Base-by-base conservation (phyloP, 495 filamentous ascomycete genomes). In the Pseudotulostoma volvatum region DNA sequence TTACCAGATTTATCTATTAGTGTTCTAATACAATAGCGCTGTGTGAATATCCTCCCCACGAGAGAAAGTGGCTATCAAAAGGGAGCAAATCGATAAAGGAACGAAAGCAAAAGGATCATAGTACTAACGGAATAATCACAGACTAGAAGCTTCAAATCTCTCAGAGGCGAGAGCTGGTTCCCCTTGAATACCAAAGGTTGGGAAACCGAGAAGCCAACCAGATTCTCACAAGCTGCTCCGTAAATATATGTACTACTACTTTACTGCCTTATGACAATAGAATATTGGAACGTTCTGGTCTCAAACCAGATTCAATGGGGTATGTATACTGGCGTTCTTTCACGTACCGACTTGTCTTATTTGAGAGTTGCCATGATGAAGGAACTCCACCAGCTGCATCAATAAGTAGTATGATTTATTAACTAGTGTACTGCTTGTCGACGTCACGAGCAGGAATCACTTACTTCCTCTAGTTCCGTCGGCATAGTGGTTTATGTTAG, bases 91-190 rank as follows among this genome's bases (percentile, higher is more conserved):
- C 23, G 11, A 11, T 5, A 28, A 28, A 11, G 5, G 11, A 28
- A 28, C 11, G 11, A 5, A 28, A 28, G 11, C 23, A 28, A 28
- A 28, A 28, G 5, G 11, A 28, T 5, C 11, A 28, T n/a, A 11
- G 23, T 11, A 28, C 73, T 54, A 63, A 87, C 84, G 20, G 71
- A 62, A 49, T 86, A 76, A 52, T 96, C 88, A 46, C 71, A 73
- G 16, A 88, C 72, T 15, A 96, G 57, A n/a, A 93, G 68, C 56
- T 93, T 97, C 37, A 96, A 64, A 49, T 95, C 81, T 46, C 79
- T 82, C 18, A 96, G 60, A 0, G 90, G 87, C 31, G 72, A 57
- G n/a, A 92, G 60, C 38, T 85, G 66, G 4, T 82, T 66, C 7
- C 67, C 69, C 57, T 93, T 95, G 67, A 97, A 97, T 7, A 97